Conservation (phyloP, 2,329 filamentous ascomycete genomes). For the Scytalidium sp. region DNA sequence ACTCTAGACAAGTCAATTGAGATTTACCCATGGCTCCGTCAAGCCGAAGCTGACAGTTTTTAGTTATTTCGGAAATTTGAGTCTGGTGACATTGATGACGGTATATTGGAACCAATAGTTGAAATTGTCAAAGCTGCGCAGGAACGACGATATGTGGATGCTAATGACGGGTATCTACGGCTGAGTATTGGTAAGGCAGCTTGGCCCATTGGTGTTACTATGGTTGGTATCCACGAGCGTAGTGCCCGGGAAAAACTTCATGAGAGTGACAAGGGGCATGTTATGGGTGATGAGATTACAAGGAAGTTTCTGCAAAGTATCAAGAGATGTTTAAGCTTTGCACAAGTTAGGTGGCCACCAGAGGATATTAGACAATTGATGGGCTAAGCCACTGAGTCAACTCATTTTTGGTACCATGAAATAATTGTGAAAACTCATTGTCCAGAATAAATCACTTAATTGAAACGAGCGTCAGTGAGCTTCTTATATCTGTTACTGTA, state of each 20-base stretch:
- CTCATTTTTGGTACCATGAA: too few relatives aligned
- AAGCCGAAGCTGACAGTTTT: slow-evolving; percentile 10
- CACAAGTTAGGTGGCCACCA: slow-evolving; percentile 94
- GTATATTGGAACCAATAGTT: slow-evolving; percentile 76
- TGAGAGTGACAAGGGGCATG: slow-evolving; percentile 83
- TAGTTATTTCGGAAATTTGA: slow-evolving; percentile 86
- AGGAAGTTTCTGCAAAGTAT: slow-evolving; percentile 97
- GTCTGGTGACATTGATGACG: slow-evolving; percentile 72
- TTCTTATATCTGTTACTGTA: too few relatives aligned
- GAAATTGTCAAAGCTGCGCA: slow-evolving; percentile 93
- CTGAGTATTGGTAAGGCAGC: slow-evolving; percentile 95
- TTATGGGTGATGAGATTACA: slow-evolving; percentile 95
- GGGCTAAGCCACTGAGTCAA: slow-evolving; percentile 53
- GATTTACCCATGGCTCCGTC: too few relatives aligned
- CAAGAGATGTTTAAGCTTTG: slow-evolving; percentile 93
- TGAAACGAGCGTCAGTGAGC: too few relatives aligned
- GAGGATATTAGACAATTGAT: slow-evolving; percentile 91
- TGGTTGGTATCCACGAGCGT: slow-evolving; percentile 99
- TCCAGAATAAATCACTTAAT: not conserved
- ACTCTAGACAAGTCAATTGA: too few relatives aligned
- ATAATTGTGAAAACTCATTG: too few relatives aligned
- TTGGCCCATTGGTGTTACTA: slow-evolving; percentile 98
- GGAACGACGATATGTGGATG: slow-evolving; percentile 88
- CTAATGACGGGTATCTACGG: slow-evolving; percentile 90
- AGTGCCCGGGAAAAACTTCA: slow-evolving; percentile 94